These are phyloP conservation scores for Exsudoporus frostii DNA, from an alignment of 768 basidiomycete genomes.

Conservation along the genomic window DNA sequence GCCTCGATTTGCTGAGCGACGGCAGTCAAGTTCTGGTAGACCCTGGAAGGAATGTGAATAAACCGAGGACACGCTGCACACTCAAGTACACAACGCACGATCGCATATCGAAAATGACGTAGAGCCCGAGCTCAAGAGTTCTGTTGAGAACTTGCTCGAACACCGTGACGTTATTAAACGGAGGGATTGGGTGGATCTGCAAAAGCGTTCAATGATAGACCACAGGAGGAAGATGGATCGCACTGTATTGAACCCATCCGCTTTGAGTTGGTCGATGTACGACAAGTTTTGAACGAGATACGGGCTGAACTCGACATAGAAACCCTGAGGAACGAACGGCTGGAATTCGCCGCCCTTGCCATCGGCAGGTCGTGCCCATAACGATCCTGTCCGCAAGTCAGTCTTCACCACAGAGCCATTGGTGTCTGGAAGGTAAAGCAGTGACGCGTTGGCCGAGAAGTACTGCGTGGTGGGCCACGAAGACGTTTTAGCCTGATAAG, in stretches of 20 bases:
- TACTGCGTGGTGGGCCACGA: constrained; percentile 15
- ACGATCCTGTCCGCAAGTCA: constrained; percentile 43
- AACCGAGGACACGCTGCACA: neutral
- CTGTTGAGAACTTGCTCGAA: constrained; percentile 20
- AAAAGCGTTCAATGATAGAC: constrained; percentile 25
- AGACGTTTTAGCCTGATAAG: constrained; percentile 16
- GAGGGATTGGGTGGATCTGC: constrained; percentile 70
- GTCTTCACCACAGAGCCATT: constrained; percentile 44
- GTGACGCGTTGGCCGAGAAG: constrained; percentile 30
- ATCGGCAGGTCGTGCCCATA: constrained; percentile 37
- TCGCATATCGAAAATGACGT: constrained; percentile 81
- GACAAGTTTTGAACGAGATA: constrained; percentile 53
- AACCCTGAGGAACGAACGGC: constrained; percentile 65
- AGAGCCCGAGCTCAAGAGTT: constrained; percentile 34
- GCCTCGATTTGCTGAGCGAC: constrained; percentile 63
- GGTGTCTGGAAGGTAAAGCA: constrained; percentile 42
- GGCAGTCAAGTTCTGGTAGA: constrained; percentile 58
- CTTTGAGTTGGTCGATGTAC: constrained; percentile 52
- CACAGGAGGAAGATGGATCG: neutral
- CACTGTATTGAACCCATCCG: constrained; percentile 44
- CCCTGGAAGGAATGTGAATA: constrained; percentile 23
- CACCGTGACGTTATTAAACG: constrained; percentile 53
- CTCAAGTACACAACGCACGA: constrained; percentile 28
- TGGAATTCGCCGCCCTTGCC: constrained; percentile 26
- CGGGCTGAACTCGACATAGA: constrained; percentile 60